A percentile compares a stretch with the other conserved stretches of the same genome.
These are phyloP conservation scores for Triangularia verruculosa DNA, from an alignment of 2,329 filamentous ascomycete species.

Conservation along the genomic window DNA sequence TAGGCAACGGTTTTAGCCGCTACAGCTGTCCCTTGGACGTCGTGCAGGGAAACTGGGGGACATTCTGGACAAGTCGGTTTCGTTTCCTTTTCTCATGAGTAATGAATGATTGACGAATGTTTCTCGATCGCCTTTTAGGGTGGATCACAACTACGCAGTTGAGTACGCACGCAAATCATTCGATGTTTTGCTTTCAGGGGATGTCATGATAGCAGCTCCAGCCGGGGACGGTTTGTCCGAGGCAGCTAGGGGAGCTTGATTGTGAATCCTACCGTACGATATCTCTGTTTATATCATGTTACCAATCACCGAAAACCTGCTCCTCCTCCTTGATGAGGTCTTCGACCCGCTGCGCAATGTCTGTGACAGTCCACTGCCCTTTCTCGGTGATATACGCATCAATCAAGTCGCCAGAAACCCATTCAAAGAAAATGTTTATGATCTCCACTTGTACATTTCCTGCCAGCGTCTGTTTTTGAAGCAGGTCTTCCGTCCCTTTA, in stretches of 20 bases:
- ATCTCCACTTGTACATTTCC: slow-evolving; percentile 33
- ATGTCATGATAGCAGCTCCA: no score
- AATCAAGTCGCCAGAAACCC: slow-evolving; percentile 50
- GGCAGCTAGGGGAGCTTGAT: background rate
- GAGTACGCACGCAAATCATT: background rate
- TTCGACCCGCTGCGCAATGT: slow-evolving; percentile 41
- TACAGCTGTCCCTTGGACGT: background rate
- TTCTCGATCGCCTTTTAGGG: background rate
- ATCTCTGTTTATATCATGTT: no score
- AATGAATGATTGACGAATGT: background rate
- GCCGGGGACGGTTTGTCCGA: no score
- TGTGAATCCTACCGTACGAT: background rate
- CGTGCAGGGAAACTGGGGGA: background rate
- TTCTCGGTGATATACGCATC: slow-evolving; percentile 55
- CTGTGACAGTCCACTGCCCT: slow-evolving; percentile 40
- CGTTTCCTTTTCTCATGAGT: background rate
- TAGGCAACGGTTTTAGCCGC: background rate
- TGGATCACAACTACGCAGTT: background rate
- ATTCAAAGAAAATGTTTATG: slow-evolving; percentile 59
- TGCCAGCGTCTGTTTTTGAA: background rate
- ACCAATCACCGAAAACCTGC: slow-evolving; percentile 44
- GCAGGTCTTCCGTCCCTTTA: slow-evolving; percentile 21
- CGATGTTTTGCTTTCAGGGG: background rate
- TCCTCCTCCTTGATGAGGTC: slow-evolving; percentile 37
- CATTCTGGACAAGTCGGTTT: background rate